phyloP scores from a whole-genome alignment of 192 early-diverging fungal species.

The Coemansia javaensis region DNA sequence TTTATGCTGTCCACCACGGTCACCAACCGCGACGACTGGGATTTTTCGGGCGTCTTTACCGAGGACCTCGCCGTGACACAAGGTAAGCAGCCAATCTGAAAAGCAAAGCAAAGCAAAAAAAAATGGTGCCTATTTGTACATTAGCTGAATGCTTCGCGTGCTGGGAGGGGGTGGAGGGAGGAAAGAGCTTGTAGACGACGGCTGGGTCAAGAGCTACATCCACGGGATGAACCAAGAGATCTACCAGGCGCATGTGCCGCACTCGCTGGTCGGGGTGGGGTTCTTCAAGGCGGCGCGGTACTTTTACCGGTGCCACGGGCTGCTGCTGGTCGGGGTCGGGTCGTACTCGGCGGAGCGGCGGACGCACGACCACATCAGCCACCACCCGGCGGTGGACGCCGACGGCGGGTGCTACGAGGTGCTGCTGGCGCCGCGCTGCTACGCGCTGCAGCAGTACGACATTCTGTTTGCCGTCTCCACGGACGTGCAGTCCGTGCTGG shows the following conservation, averaged over 20 bases:
- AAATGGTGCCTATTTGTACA: too few relatives aligned
- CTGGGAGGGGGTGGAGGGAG: too few relatives aligned
- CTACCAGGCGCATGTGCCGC: conserved; percentile 43
- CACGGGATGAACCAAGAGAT: conserved; percentile 51
- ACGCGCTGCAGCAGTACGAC: conserved; percentile 34
- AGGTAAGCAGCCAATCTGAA: conserved; percentile 11
- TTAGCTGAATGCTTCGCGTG: too few relatives aligned
- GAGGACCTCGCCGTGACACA: conserved; percentile 31
- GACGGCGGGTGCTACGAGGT: conserved; percentile 36
- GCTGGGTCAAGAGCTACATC: conserved; percentile 45
- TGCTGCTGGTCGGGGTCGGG: conserved; percentile 48
- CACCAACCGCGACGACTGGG: conserved; percentile 22
- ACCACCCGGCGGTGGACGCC: conserved; percentile 13
- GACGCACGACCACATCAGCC: conserved; percentile 15
- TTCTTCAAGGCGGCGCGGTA: conserved; percentile 41
- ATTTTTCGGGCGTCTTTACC: conserved; percentile 20
- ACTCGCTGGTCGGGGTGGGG: conserved; percentile 31
- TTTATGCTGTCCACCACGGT: conserved; percentile 46
- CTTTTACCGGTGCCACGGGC: conserved; percentile 43
- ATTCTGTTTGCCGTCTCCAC: conserved; percentile 45
- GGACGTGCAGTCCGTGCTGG: conserved; percentile 37
- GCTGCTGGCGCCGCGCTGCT: conserved; percentile 31
- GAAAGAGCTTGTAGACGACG: conserved; percentile 32
- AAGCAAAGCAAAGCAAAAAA: neutral
- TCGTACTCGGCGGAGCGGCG: conserved; percentile 10